Conservation (phyloP, 2,329 filamentous ascomycete genomes). For the Clonostachys byssicola region DNA sequence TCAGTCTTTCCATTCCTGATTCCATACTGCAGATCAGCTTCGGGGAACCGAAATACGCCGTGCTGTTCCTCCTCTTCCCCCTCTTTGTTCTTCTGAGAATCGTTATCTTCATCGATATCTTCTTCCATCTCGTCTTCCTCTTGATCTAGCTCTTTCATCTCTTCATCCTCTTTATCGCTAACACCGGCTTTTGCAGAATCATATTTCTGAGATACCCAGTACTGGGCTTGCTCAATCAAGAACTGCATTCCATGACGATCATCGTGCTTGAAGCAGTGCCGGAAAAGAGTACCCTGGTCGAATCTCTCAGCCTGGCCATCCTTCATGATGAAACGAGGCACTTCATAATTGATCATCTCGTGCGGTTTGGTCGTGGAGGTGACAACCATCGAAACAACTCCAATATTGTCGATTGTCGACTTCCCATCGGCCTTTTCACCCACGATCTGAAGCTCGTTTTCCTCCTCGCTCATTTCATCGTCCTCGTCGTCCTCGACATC, state of each 20-base stretch:
- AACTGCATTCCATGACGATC: constrained; percentile 49
- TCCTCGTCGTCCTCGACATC: constrained; percentile 27
- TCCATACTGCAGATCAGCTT: constrained; percentile 34
- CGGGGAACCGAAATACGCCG: constrained; percentile 30
- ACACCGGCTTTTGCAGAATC: constrained; percentile 23
- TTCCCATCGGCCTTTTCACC: constrained; percentile 57
- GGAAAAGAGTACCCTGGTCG: constrained; percentile 22
- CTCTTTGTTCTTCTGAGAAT: constrained; percentile 13
- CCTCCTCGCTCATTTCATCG: constrained; percentile 21
- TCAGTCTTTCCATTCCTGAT: constrained; percentile 46
- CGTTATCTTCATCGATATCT: too few relatives aligned
- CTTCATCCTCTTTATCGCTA: too few relatives aligned
- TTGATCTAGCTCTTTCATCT: too few relatives aligned
- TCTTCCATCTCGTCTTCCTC: too few relatives aligned
- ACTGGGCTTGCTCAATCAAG: constrained; percentile 48
- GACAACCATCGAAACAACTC: constrained; percentile 63
- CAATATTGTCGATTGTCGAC: constrained; percentile 77
- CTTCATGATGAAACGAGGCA: constrained; percentile 20
- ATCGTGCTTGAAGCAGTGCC: constrained; percentile 46
- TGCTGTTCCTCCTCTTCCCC: constrained; percentile 24
- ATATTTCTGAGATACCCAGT: constrained; percentile 33
- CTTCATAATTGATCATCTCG: constrained; percentile 36
- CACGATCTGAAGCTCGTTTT: constrained; percentile 36
- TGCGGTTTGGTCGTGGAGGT: constrained; percentile 58
- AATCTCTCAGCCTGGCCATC: constrained; percentile 15